Evolutionary conservation across 805 yeast species (phyloP).

Genomic region (Zygosaccharomyces kombuchaensis): DNA sequence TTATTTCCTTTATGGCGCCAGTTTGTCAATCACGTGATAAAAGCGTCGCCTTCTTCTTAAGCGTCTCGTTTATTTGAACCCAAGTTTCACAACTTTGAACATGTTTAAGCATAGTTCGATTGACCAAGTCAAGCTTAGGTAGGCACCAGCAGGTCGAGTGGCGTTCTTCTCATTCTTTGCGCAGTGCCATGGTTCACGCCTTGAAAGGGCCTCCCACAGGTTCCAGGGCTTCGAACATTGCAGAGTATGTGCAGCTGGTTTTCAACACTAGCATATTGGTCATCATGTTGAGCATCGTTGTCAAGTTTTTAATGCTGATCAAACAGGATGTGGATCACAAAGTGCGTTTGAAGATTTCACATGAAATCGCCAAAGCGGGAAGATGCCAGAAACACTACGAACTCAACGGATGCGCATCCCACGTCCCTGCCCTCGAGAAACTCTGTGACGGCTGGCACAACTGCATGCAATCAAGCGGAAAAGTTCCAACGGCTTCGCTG

Average conservation of each 20-base stretch:
- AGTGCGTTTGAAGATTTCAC: slow-evolving; percentile 55
- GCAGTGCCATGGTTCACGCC: not conserved
- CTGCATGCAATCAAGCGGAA: slow-evolving; percentile 65
- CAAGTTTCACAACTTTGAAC: no score
- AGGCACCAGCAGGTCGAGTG: no score
- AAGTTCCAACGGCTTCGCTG: slow-evolving; percentile 61
- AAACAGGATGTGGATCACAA: slow-evolving; percentile 67
- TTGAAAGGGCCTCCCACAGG: not conserved
- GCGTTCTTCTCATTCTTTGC: no score
- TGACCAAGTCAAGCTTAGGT: not conserved
- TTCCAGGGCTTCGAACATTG: slow-evolving; percentile 2
- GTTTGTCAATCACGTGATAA: no score
- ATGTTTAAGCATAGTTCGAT: no score
- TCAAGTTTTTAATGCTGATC: slow-evolving; percentile 51
- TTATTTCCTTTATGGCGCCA: no score
- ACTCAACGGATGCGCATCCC: slow-evolving; percentile 67
- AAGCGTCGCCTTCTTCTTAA: no score
- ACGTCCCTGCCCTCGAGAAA: slow-evolving; percentile 69
- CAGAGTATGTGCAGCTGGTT: slow-evolving; percentile 53
- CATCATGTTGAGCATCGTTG: slow-evolving; percentile 48
- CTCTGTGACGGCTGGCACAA: slow-evolving; percentile 70
- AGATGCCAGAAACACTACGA: slow-evolving; percentile 64
- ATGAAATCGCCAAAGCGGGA: slow-evolving; percentile 59
- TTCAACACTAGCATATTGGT: slow-evolving; percentile 53
- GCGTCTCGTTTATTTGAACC: no score